Evolutionary conservation across 1,284 basidiomycete species (phyloP), one percentile per base, ranked within the genome.

Genomic region (Xerocomus cyaneibrunnescens): DNA sequence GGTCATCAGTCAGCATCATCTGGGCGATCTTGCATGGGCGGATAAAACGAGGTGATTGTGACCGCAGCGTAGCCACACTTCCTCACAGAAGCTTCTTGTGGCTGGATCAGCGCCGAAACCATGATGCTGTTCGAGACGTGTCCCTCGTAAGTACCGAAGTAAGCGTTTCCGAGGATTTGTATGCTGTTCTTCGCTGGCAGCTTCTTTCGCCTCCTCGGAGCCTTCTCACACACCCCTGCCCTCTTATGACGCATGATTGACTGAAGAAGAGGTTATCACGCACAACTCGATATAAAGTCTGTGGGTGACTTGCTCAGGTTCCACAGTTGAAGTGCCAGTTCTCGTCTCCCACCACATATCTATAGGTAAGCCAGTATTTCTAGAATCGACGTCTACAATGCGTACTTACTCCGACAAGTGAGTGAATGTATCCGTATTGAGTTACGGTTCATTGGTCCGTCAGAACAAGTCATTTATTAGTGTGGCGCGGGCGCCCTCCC

Each of bases 81-180:
- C 48, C 37, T 39, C 9, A 31, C 25, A 34, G 30, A 44, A 44
- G 21, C 34, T 31, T 27, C 12, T 28, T 32, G 34, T 32, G 40
- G 42, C 35, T 34, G n/a, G 48, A 22, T 37, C 45, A 37, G 22
- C 39, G 34, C 39, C 38, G n/a, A 30, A 19, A 38, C 22, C 28
- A n/a, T 23, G 25, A 22, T 9, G 38, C 31, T 35, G n/a, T n/a
- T n/a, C n/a, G 38, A 27, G 23, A n/a, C 30, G 19, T 8, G 13
- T 39, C 22, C 17, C 21, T 14, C 21, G 35, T 35, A 28, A 28
- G 36, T 31, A 31, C 19, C 31, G 31, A 7, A 7, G 14, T 38
- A 27, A 21, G n/a, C 30, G 27, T 37, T 42, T 51, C 51, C 48
- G 48, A 42, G 50, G 47, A 51, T 31, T 35, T 49, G 46, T 21